Base-by-base conservation (phyloP, 2,329 filamentous ascomycete genomes). In the Stenocarpella maydis region DNA sequence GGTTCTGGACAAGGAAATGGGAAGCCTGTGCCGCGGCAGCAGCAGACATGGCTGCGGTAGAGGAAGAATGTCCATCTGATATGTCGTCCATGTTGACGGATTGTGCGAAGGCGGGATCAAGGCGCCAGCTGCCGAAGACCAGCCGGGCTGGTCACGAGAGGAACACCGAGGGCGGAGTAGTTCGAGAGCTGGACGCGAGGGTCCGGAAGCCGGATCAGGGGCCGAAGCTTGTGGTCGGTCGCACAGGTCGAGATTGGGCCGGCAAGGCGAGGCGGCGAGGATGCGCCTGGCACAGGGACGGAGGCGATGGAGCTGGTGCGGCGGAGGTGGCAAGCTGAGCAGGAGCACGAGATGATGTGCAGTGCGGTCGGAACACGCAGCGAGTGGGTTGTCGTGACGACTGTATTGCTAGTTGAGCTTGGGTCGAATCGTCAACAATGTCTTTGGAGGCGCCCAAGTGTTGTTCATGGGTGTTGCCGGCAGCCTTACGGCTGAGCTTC, bases 1-100 rank as follows among this genome's bases (percentile, higher is more conserved):
- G 81, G 73, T 80, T 72, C 69, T 76, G 76, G 69, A 75, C 77
- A 21, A 82, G 74, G 67, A 83, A 78, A 26, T 82, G 78, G 1
- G 80, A 76, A 28, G 79, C 78, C 0, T 78, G 76, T 39, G 80
- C 80, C 64, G 77, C 76, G 26, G 77, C 77, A 15, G 78, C 76
- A 24, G 77, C 77, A 68, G 79, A 76, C 67, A 83, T 78, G 66
- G 76, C 74, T 70, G 79, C 79, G n/a, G 79, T 61, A 3, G 65
- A 64, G 28, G 74, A 68, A 26, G 71, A 61, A 60, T 76, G 72
- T 10, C 71, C 31, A 34, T 73, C 74, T 19, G 73, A 72, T 39
- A 74, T 75, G 53, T 81, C 80, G 67, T 82, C 80, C 80, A 82
- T 82, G 41, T 45, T 67, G 61, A 41, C 31, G 45, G 17, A 15